Evolutionary conservation across 208 protist species (phyloP).

Genomic region (Porcisia deanei): DNA sequence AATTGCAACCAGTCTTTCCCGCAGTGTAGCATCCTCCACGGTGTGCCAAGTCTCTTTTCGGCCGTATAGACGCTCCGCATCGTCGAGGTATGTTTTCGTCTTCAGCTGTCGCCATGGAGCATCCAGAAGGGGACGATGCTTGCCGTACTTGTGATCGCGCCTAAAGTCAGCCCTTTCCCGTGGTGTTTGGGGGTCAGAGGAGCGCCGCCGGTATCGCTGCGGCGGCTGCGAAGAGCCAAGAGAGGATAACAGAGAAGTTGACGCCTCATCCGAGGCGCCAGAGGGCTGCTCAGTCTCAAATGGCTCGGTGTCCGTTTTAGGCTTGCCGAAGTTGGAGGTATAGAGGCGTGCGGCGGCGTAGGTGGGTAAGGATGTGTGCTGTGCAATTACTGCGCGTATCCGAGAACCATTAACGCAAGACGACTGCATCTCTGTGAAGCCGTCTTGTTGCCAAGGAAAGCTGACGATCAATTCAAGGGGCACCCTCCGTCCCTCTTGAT

Average conservation of each 20-base stretch:
- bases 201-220: constrained; percentile 56
- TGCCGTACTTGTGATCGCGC: constrained; percentile 77
- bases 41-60: constrained; percentile 82
- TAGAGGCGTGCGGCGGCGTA: constrained; percentile 6
- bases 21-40: constrained; percentile 57
- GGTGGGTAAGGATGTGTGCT: not conserved
- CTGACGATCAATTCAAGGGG: no score
- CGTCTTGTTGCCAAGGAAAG: not conserved
- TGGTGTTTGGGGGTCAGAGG: constrained; percentile 74
- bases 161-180: constrained; percentile 75
- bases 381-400: not conserved
- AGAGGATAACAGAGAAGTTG: not conserved
- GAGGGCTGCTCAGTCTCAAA: constrained; percentile 1
- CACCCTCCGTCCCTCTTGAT: not conserved
- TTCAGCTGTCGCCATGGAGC: constrained; percentile 76
- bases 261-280: not conserved
- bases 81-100: constrained; percentile 82
- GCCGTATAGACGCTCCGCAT: constrained; percentile 88
- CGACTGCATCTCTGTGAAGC: not conserved
- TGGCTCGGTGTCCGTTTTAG: not conserved
- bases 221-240: not conserved
- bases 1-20: constrained; percentile 75
- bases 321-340: constrained; percentile 16
- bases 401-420: not conserved
- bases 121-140: constrained; percentile 67